Evolutionary conservation across 2,329 filamentous ascomycete species (phyloP), one percentile per base, ranked within the genome.

Genomic region (Fusarium sarcochroum): DNA sequence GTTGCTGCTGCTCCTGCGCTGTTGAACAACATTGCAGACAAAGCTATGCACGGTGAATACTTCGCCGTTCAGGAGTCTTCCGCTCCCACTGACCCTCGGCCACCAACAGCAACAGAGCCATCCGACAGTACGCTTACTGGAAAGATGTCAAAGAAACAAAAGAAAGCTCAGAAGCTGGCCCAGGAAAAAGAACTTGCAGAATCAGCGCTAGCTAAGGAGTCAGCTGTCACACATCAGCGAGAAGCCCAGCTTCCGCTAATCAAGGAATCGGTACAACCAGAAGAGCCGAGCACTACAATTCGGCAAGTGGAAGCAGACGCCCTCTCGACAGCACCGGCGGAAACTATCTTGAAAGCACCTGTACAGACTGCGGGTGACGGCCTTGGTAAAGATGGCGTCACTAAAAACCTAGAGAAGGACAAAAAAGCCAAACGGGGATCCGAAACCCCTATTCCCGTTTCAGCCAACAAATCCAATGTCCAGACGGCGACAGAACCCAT

Each of bases 371-470:
- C n/a, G 6, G 57, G 51, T 41, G 58, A 68, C 20, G 68, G 70
- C 34, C 73, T 74, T 13, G 18, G 8, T 17, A 20, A 17, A 27
- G 17, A 11, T 3, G 27, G 10, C 10, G 21, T 45, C 3, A 83
- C 80, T 13, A 83, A 80, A n/a, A 30, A 48, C 25, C 11, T 17
- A 63, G 83, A 80, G 63, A 86, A 84, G 67, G 81, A 76, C 56
- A 79, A 78, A 71, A 79, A 79, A 74, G 79, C 71, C 17, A 50
- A 50, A 47, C 58, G 65, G 45, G 53, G 34, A 23, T 51, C 54
- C 35, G 40, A 45, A 17, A 23, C 44, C n/a, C 34, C 34, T 27
- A 49, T 32, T 40, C 45, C 44, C 20, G 48, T 27, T 20, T 32
- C 45, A 42, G 41, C 20, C 18, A 18, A 21, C 6, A 14, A 50